Evolutionary conservation across 345 rosid species (phyloP).

Genomic region (Acer yangbiense): DNA sequence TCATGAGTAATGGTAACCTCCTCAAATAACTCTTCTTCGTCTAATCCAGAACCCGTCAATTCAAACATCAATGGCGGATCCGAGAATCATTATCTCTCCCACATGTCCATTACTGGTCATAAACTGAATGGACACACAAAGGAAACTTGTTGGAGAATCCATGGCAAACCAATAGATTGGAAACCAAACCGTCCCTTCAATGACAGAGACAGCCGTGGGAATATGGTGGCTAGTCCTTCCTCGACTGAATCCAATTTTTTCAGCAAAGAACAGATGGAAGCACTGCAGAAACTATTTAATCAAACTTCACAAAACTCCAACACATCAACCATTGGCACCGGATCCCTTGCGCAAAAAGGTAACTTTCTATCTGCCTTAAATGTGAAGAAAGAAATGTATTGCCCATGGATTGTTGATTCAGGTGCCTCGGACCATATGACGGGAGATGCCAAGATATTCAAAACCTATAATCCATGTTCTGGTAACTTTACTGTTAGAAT

Average conservation of each 20-base stretch:
- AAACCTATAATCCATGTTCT: background rate
- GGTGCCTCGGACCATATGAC: constrained; percentile 1
- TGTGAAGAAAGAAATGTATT: background rate
- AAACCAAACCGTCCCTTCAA: background rate
- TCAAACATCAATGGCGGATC: too few species aligned
- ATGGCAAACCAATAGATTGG: background rate
- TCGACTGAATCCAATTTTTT: too few species aligned
- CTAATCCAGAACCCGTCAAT: too few species aligned
- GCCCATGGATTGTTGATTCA: background rate
- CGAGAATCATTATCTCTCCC: too few species aligned
- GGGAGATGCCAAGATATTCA: background rate
- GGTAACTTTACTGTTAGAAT: background rate
- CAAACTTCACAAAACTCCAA: too few species aligned
- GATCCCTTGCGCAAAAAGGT: background rate
- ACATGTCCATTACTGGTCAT: too few species aligned
- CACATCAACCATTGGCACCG: background rate
- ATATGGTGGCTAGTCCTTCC: background rate
- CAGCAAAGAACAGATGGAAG: too few species aligned
- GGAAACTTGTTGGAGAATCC: background rate
- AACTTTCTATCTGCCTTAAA: background rate
- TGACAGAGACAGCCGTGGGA: background rate
- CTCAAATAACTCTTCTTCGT: too few species aligned
- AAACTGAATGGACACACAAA: background rate
- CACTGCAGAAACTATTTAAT: too few species aligned
- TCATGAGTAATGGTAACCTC: too few species aligned